Percentiles rank a stretch among this genome's conserved stretches.
Conservation (phyloP, 352 stramenopile species). For the Phytophthora litchii region DNA sequence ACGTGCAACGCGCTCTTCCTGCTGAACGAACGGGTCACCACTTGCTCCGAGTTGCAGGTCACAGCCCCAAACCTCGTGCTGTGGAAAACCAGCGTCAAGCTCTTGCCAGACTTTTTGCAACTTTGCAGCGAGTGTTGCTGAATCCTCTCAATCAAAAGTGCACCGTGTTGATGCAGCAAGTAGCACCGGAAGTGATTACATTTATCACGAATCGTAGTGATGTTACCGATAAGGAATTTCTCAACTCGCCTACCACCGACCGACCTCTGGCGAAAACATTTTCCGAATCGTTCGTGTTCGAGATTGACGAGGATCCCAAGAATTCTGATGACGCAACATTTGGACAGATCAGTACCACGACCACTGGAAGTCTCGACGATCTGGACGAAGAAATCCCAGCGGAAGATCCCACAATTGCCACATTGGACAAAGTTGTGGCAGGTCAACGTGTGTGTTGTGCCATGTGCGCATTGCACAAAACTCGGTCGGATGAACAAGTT, state of each 20-base stretch:
- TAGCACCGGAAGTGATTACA: conserved; percentile 36
- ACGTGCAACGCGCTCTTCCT: conserved; percentile 41
- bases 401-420: conserved; percentile 14
- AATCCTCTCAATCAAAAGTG: conserved; percentile 52
- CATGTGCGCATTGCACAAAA: conserved; percentile 46
- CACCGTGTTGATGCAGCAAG: conserved; percentile 34
- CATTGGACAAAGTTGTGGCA: conserved; percentile 21
- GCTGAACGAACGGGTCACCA: conserved; percentile 18
- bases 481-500: conserved; percentile 45
- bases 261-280: conserved; percentile 38
- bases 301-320: conserved; percentile 7
- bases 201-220: conserved; percentile 44
- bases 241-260: conserved; percentile 29
- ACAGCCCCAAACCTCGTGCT: conserved; percentile 23
- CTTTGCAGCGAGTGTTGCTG: conserved; percentile 44
- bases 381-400: conserved; percentile 15
- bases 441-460: conserved; percentile 43
- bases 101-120: conserved; percentile 42
- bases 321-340: conserved; percentile 7
- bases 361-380: conserved; percentile 25
- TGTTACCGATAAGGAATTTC: conserved; percentile 5
- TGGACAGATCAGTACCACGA: conserved; percentile 25
- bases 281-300: conserved; percentile 39
- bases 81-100: conserved; percentile 39
- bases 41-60: conserved; percentile 34